Percentiles rank a stretch among this genome's conserved stretches.
Conservation (phyloP, 1,284 basidiomycete species). For the Agaricales sp. region DNA sequence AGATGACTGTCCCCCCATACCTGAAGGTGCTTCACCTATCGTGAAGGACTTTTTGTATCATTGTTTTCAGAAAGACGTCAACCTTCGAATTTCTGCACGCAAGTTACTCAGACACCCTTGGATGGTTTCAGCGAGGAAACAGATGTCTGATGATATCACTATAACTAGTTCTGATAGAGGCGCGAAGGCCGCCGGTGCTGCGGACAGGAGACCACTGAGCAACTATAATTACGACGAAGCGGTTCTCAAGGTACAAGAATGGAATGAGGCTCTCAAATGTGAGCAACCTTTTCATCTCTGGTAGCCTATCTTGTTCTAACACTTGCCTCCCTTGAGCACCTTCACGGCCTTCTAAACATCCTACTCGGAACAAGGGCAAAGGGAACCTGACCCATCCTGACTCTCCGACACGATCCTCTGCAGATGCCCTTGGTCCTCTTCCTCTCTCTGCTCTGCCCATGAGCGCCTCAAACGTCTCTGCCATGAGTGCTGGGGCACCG, state of each 20-base stretch:
- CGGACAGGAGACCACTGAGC: conserved; percentile 45
- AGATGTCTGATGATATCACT: conserved; percentile 40
- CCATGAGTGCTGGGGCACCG: conserved; percentile 6
- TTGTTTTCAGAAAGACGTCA: conserved; percentile 97
- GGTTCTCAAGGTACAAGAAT: conserved; percentile 91
- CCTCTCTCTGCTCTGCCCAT: conserved; percentile 14
- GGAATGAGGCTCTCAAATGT: conserved; percentile 96
- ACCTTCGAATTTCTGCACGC: conserved; percentile 87
- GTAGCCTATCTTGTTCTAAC: conserved; percentile 4
- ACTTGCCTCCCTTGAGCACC: conserved; percentile 28
- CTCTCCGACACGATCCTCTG: conserved; percentile 27
- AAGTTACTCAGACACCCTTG: conserved; percentile 91
- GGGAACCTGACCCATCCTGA: conserved; percentile 20
- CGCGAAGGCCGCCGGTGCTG: conserved; percentile 22
- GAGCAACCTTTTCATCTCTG: conserved; percentile 18
- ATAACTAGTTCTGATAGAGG: conserved; percentile 20
- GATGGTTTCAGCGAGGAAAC: conserved; percentile 83
- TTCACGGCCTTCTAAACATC: conserved; percentile 53
- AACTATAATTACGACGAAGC: conserved; percentile 90
- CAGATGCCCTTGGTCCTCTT: not conserved
- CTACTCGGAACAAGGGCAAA: conserved; percentile 26
- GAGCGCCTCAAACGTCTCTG: conserved; percentile 20
- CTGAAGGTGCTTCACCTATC: conserved; percentile 87
- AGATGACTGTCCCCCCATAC: conserved; percentile 93
- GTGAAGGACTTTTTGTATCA: conserved; percentile 96